These are phyloP conservation scores for Fusarium tanahbumbuense DNA, from an alignment of 2,329 filamentous ascomycete species.

Conservation along the genomic window DNA sequence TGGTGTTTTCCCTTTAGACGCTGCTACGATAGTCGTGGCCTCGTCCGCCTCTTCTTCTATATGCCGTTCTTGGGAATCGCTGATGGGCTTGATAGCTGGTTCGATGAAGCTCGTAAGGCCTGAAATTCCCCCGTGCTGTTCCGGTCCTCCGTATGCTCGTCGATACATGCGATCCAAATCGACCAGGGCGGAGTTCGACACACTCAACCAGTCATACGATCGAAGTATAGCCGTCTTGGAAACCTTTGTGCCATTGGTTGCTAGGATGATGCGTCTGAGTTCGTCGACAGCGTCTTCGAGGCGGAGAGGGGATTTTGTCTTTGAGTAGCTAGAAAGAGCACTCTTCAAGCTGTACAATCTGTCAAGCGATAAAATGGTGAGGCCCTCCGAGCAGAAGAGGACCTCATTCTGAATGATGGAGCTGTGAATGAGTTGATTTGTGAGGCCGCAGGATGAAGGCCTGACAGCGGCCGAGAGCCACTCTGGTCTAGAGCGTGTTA, in stretches of 20 bases:
- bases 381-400: conserved; percentile 69
- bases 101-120: conserved; percentile 46
- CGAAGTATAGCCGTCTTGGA: conserved; percentile 63
- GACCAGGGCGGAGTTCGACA: conserved; percentile 61
- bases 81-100: conserved; percentile 39
- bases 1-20: conserved; percentile 43
- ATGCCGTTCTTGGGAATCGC: conserved; percentile 38
- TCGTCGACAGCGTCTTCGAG: conserved; percentile 73
- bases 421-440: conserved; percentile 64
- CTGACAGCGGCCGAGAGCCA: conserved; percentile 59
- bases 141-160: conserved; percentile 64
- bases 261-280: conserved; percentile 68
- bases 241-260: conserved; percentile 62
- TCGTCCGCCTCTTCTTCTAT: conserved; percentile 42
- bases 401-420: conserved; percentile 70
- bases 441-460: conserved; percentile 59
- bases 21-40: conserved; percentile 40
- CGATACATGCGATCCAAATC: conserved; percentile 69
- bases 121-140: conserved; percentile 60
- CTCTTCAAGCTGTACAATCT: conserved; percentile 73
- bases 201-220: conserved; percentile 68
- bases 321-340: conserved; percentile 68
- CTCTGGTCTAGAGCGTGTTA: conserved; percentile 49
- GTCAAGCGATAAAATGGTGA: conserved; percentile 70
- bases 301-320: conserved; percentile 56